Percentiles rank a stretch among this genome's conserved stretches.
Evolutionary conservation across 306 rosid species (phyloP).

Genomic region (Rubus parviflorus): DNA sequence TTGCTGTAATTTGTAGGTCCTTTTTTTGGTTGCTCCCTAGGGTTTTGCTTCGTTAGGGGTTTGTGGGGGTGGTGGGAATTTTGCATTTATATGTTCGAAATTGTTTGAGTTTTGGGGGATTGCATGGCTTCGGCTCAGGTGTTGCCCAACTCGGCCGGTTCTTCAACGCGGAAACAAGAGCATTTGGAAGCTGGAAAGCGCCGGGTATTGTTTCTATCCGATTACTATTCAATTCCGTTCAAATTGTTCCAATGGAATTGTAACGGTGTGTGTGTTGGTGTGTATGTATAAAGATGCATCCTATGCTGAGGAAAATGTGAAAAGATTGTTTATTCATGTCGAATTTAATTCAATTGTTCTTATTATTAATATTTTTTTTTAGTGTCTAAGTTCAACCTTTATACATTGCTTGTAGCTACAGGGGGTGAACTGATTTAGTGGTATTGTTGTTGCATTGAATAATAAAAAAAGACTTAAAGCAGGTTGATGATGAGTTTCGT

Average conservation of each 20-base stretch:
- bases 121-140: conserved; percentile 96
- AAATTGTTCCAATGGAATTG: conserved; percentile 12
- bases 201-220: conserved; percentile 56
- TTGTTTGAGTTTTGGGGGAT: conserved; percentile 30
- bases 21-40: not conserved
- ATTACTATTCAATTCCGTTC: not conserved
- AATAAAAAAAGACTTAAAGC: not conserved
- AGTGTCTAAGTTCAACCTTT: not conserved
- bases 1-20: not conserved
- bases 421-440: not conserved
- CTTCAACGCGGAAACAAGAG: conserved; percentile 67
- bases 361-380: not conserved
- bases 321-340: not conserved
- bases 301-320: not conserved
- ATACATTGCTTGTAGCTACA: not conserved
- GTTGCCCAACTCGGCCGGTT: conserved; percentile 37
- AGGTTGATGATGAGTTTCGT: not conserved
- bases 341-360: not conserved
- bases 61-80: conserved; percentile 14
- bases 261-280: not conserved
- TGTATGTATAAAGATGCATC: not conserved
- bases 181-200: conserved; percentile 97
- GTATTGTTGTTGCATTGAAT: not conserved
- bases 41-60: conserved; percentile 21
- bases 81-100: conserved; percentile 15